These are phyloP conservation scores for Bauhinia variegata DNA, from an alignment of 306 rosid species.

Conservation along the genomic window DNA sequence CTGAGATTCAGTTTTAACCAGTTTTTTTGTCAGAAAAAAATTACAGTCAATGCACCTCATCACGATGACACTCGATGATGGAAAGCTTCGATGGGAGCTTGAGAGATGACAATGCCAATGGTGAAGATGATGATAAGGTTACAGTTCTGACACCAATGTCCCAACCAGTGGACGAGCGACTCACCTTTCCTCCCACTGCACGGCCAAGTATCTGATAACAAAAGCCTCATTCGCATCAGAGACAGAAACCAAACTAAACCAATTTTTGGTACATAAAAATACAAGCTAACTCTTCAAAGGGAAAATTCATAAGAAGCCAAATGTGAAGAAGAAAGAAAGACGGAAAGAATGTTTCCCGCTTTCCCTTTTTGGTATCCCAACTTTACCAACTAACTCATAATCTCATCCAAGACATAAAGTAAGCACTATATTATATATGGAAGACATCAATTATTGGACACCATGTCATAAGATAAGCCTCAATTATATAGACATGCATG, in stretches of 20 bases:
- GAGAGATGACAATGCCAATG: conserved; percentile 51
- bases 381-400: not conserved
- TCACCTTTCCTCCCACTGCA: conserved; percentile 84
- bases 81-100: conserved; percentile 64
- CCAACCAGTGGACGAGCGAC: conserved; percentile 79
- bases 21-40: not conserved
- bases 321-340: not conserved
- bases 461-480: not conserved
- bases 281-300: not conserved
- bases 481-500: not conserved
- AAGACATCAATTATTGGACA: not conserved
- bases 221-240: not conserved
- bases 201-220: conserved; percentile 66
- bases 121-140: conserved; percentile 59
- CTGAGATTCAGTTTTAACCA: no score
- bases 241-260: not conserved
- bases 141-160: conserved; percentile 75
- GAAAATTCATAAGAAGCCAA: not conserved
- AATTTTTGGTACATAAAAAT: not conserved
- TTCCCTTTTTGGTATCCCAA: not conserved
- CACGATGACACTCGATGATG: conserved; percentile 76
- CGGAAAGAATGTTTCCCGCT: not conserved
- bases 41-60: conserved; percentile 59
- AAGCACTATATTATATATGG: not conserved
- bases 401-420: conserved; percentile 3